phyloP scores from a whole-genome alignment of 192 early-diverging fungal species.

The Entomortierella parvispora region DNA sequence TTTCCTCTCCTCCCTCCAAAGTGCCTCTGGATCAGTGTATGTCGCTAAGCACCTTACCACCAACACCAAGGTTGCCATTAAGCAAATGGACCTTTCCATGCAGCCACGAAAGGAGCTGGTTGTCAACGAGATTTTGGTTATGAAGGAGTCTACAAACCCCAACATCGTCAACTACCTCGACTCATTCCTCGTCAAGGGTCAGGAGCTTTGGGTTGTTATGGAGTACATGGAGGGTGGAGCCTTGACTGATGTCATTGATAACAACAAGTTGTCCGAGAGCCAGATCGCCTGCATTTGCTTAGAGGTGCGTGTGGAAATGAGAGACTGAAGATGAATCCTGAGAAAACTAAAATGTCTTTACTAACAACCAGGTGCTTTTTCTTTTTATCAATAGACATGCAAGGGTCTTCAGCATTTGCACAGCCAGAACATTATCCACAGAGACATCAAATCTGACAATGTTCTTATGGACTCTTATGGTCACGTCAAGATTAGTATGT shows the following conservation, averaged over 20 bases:
- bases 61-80: conserved; percentile 88
- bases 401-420: conserved; percentile 87
- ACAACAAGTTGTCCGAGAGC: conserved; percentile 89
- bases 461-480: conserved; percentile 84
- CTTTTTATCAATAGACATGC: conserved; percentile 63
- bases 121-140: conserved; percentile 93
- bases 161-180: conserved; percentile 99
- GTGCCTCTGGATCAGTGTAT: conserved; percentile 98
- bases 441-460: conserved; percentile 93
- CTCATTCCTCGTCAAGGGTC: conserved; percentile 84
- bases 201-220: conserved; percentile 98
- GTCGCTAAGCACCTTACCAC: conserved; percentile 83
- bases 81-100: conserved; percentile 89
- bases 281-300: conserved; percentile 96
- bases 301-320: conserved; percentile 73
- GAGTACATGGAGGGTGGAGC: conserved; percentile 99
- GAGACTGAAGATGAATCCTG: too few species aligned
- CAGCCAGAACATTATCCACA: conserved; percentile 85
- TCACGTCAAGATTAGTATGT: conserved; percentile 82
- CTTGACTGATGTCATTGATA: conserved; percentile 97
- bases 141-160: conserved; percentile 92
- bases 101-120: conserved; percentile 93
- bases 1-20: conserved; percentile 9
- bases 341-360: too few species aligned
- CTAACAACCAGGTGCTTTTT: background rate